Percentiles rank a stretch among this genome's conserved stretches.
phyloP scores from a whole-genome alignment of 495 filamentous ascomycete species.

The Aspergillus nidulans region DNA sequence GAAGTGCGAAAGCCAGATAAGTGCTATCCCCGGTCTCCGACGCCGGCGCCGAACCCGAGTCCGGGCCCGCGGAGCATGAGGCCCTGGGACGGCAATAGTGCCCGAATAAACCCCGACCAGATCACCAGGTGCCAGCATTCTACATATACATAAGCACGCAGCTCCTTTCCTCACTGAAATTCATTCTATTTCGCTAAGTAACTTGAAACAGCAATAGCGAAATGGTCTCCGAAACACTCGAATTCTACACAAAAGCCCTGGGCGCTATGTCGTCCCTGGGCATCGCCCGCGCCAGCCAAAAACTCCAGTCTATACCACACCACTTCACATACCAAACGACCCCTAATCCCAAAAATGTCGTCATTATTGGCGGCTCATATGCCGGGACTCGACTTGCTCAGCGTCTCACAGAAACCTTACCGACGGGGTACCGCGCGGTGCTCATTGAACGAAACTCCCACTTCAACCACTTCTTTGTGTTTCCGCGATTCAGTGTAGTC shows the following conservation, averaged over 20 bases:
- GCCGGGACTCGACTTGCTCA: conserved; percentile 44
- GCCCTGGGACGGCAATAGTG: no score
- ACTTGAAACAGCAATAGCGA: no score
- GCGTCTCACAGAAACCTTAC: conserved; percentile 42
- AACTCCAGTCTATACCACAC: not conserved
- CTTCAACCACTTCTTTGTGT: conserved; percentile 54
- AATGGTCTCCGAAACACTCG: not conserved
- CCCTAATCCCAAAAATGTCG: conserved; percentile 36
- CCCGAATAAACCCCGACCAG: no score
- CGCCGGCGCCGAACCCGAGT: no score
- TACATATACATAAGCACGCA: no score
- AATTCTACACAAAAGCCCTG: not conserved
- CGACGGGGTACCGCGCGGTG: conserved; percentile 47
- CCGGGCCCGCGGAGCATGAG: no score
- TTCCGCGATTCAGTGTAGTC: conserved; percentile 41
- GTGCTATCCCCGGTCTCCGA: no score
- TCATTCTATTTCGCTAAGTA: no score
- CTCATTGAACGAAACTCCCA: conserved; percentile 56
- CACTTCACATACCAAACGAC: conserved; percentile 14
- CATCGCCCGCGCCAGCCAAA: not conserved
- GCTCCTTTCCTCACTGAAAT: no score
- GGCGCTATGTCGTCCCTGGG: not conserved
- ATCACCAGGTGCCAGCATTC: no score
- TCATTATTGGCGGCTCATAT: conserved; percentile 55
- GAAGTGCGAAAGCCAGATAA: no score